phyloP scores from a whole-genome alignment of 2,329 filamentous ascomycete genomes.

The Fonsecaea erecta region DNA sequence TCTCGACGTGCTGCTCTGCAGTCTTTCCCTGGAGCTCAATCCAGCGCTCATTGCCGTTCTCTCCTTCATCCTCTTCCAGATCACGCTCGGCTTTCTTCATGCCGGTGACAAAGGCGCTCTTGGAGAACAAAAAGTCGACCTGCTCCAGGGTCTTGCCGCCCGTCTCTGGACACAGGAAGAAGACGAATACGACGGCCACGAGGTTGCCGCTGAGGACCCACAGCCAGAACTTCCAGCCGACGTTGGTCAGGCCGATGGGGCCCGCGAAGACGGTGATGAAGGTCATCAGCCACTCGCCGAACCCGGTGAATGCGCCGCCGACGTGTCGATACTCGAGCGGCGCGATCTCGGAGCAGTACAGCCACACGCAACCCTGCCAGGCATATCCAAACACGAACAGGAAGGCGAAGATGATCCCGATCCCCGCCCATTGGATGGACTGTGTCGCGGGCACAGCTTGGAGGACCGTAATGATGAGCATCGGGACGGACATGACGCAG shows the following conservation, averaged over 20 bases:
- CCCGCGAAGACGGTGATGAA: constrained; percentile 46
- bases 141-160: constrained; percentile 33
- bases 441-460: constrained; percentile 26
- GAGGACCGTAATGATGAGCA: constrained; percentile 29
- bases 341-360: constrained; percentile 44
- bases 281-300: constrained; percentile 44
- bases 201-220: constrained; percentile 42
- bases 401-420: constrained; percentile 43
- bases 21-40: not conserved
- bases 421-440: constrained; percentile 38
- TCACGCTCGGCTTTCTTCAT: constrained; percentile 7
- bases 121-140: constrained; percentile 27
- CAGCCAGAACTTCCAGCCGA: constrained; percentile 43
- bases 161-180: constrained; percentile 33
- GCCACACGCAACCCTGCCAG: constrained; percentile 39
- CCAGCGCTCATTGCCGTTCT: not conserved
- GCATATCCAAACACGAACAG: constrained; percentile 43
- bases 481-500: constrained; percentile 23
- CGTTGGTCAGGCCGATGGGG: constrained; percentile 41
- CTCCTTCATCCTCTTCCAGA: constrained; percentile 5
- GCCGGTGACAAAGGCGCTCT: constrained; percentile 8
- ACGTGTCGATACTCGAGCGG: constrained; percentile 45
- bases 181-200: constrained; percentile 28
- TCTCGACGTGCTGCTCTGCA: constrained; percentile 1
- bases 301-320: constrained; percentile 42